Conservation (phyloP, 139 green algal species). For the Chloropicon primus region DNA sequence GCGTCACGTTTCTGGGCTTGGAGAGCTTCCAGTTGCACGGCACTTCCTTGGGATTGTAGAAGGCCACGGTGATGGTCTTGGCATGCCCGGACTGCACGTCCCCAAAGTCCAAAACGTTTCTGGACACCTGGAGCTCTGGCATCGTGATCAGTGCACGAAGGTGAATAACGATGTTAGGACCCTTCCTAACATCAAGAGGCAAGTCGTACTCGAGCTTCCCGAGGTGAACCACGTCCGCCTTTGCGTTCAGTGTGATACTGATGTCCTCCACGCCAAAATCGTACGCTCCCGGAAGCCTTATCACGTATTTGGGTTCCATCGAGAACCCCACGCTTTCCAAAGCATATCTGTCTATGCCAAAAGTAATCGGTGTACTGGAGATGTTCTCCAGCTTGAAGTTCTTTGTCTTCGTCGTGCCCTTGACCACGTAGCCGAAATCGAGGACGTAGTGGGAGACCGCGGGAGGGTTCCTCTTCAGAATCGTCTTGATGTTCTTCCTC, state of each 20-base stretch:
- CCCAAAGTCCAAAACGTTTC: constrained; percentile 41
- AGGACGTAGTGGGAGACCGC: constrained; percentile 41
- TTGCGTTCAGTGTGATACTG: constrained; percentile 14
- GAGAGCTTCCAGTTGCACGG: background rate
- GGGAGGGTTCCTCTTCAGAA: background rate
- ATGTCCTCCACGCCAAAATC: constrained; percentile 20
- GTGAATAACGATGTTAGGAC: constrained; percentile 41
- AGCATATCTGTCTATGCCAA: constrained; percentile 39
- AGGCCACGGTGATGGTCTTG: constrained; percentile 51
- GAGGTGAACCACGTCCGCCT: background rate
- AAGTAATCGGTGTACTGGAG: constrained; percentile 12
- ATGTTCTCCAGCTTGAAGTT: constrained; percentile 55
- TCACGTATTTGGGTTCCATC: constrained; percentile 45
- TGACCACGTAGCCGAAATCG: constrained; percentile 63
- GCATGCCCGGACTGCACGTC: constrained; percentile 36
- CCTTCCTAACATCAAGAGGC: constrained; percentile 38
- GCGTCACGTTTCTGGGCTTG: background rate
- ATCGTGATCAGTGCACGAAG: constrained; percentile 34
- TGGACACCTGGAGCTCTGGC: constrained; percentile 36
- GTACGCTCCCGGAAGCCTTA: constrained; percentile 42
- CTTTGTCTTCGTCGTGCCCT: constrained; percentile 32
- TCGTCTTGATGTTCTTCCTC: background rate
- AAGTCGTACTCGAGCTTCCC: constrained; percentile 34
- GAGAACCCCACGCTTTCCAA: constrained; percentile 44
- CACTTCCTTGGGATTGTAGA: constrained; percentile 55